Evolutionary conservation across 208 protist genomes (phyloP), one percentile per base, ranked within the genome.

Genomic region (Trypanosoma theileri): DNA sequence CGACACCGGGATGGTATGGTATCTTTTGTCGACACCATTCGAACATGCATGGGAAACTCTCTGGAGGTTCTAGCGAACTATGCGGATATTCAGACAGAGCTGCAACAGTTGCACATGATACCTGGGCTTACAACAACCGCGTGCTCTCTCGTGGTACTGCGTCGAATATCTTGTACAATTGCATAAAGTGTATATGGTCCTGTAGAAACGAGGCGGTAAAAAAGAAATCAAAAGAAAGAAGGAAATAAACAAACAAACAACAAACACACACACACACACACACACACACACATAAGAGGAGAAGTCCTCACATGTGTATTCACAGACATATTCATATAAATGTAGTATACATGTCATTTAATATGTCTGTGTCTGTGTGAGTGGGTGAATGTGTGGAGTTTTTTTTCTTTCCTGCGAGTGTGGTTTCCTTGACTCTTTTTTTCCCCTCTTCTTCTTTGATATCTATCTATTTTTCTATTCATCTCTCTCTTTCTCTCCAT

Each of bases 1-100:
- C 64, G 78, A 21, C 80, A 89, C 61, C 73, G 84, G 13, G 84
- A 89, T 59, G 79, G 78, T 31, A 86, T 89, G 83, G 3, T 22
- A 21, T 56, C 41, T 21, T 89, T 89, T 61, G 52, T 77, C 1
- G 17, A 44, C 0, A 66, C 57, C 24, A 77, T 82, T 28, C 66
- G 68, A 17, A 8, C 22, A 3, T 50, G 62, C 12, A 71, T 70
- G 35, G 35, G 53, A 3, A 62, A 70, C 7, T 70, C 66, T 12
- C 69, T 89, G 42, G 71, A 71, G 13, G 74, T 83, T 12, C 26
- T 66, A 44, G 59, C 64, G 44, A 70, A 73, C 21, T 56, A 71
- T 19, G 16, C 17, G 8, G 68, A 89, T 46, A 76, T 85, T 52
- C 63, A 68, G 28, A 26, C 35, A 13, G 45, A 59, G 35, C 66